Evolutionary conservation across 495 filamentous ascomycete genomes (phyloP).

Genomic region (Penicillium verhagenii): DNA sequence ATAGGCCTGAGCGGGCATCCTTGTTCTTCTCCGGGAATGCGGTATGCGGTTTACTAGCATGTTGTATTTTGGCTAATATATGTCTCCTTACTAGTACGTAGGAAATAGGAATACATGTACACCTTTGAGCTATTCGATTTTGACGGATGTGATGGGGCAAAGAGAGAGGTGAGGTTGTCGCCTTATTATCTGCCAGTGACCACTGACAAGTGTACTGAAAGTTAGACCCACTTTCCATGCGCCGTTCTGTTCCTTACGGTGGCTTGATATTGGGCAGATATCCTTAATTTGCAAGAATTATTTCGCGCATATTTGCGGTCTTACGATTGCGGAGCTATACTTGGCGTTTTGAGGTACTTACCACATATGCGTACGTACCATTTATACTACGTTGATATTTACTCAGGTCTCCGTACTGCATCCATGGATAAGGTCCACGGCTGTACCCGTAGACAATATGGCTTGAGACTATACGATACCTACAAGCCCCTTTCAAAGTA

Average conservation of each 20-base stretch:
- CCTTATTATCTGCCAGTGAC: background rate
- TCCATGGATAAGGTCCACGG: background rate
- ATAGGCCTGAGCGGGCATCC: background rate
- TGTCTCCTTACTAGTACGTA: background rate
- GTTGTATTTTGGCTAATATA: too few species aligned
- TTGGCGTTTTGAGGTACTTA: background rate
- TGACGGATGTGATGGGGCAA: background rate
- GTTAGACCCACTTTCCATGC: conserved; percentile 5
- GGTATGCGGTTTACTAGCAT: too few species aligned
- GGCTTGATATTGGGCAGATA: conserved; percentile 4
- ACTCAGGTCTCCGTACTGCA: background rate
- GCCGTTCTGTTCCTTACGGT: conserved; percentile 4
- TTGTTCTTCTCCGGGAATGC: background rate
- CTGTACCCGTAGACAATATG: too few species aligned
- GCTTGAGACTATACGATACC: too few species aligned
- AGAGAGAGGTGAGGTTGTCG: background rate
- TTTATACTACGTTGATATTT: too few species aligned
- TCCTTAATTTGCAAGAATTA: background rate
- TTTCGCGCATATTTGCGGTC: background rate
- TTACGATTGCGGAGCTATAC: conserved; percentile 10
- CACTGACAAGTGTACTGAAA: background rate
- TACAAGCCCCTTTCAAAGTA: too few species aligned
- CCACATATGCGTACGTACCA: too few species aligned
- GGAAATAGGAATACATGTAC: background rate
- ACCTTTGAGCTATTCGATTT: too few species aligned